Evolutionary conservation across 345 rosid species (phyloP), one percentile per base, ranked within the genome.

Genomic region (Hibiscus trionum): DNA sequence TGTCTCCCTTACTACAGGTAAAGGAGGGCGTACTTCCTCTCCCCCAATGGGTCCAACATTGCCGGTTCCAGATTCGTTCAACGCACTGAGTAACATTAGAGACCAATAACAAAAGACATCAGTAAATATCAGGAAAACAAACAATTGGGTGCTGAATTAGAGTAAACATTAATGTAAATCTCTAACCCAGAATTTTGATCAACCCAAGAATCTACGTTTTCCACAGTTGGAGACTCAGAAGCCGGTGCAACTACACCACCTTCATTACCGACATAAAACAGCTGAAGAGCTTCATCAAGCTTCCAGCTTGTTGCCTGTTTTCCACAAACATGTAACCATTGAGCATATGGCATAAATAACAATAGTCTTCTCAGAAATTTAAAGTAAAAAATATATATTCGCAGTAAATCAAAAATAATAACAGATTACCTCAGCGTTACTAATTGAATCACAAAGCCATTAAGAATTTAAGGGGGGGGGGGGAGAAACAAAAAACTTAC

Each of bases 281-380:
- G 86, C 88, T 96, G 98, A 73, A 96, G 42, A 63, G 99, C 99
- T 68, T 93, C 98, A 49, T 96, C 98, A 76, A 96, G 93, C 72
- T 90, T 89, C 99, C 99, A 96, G 80, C 89, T 84, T 17, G 99
- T 96, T 7, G 97, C 96, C 99, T 96, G 76, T 75, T 82, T 31
- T 66, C 58, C 69, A 61, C 10, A 71, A 59, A 27, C 29, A 62
- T 26, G 17, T 56, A 6, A 11, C 60, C 26, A 56, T 56, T 56
- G 27, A 56, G 11, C n/a, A 42, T 8, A 10, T 9, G 46, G 24
- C n/a, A 60, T 37, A 63, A 31, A 12, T 24, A 42, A 16, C 66
- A 61, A 49, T 27, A 14, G 29, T n/a, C 46, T 29, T 35, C 42
- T 37, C 10, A 29, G 39, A 79, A 3, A 42, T 50, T 49, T 50